Evolutionary conservation across 2,329 filamentous ascomycete species (phyloP), one percentile per base, ranked within the genome.

Genomic region (Botrytis aclada): DNA sequence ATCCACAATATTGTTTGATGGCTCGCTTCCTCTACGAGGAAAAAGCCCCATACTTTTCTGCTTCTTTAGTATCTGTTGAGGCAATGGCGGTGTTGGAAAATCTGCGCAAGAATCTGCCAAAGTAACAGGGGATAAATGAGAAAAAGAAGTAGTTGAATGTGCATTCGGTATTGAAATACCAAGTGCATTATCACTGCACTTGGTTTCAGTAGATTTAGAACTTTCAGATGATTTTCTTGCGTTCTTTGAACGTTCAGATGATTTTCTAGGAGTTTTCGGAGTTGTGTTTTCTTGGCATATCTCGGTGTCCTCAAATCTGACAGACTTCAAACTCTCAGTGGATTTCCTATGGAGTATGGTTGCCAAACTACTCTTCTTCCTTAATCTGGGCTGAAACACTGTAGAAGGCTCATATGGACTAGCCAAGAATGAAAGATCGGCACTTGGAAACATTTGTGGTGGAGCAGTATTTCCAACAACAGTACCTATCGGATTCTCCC

Each of bases 401-500:
- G 8, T 22, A 41, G 51, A 39, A 9, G 70, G 61, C 5, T 66
- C 70, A 7, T 71, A 71, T 22, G 70, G 61, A n/a, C n/a, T 71
- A 22, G 65, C 29, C 41, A 71, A 66, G 62, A 71, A 71, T 29
- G 70, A 60, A 58, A 71, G 60, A 29, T 71, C 29, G 9, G 47
- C 62, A 41, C 22, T 45, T 20, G 45, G 18, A n/a, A 47, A 60
- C 10, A 67, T 22, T 25, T 54, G 34, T 58, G 61, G 47, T 10
- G 58, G 29, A 18, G 4, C 8, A 39, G 22, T n/a, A 14, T 39
- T 29, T 41, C 34, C 29, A 25, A 47, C 16, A 20, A 29, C 29
- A 3, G 39, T 6, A 51, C 45, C 41, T 29, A 34, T 34, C 9
- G 29, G 1, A 45, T 34, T 16, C 20, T 14, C n/a, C 34, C 29